phyloP scores from a whole-genome alignment of 1,284 basidiomycete species.

The Limonomyces culmigenus region DNA sequence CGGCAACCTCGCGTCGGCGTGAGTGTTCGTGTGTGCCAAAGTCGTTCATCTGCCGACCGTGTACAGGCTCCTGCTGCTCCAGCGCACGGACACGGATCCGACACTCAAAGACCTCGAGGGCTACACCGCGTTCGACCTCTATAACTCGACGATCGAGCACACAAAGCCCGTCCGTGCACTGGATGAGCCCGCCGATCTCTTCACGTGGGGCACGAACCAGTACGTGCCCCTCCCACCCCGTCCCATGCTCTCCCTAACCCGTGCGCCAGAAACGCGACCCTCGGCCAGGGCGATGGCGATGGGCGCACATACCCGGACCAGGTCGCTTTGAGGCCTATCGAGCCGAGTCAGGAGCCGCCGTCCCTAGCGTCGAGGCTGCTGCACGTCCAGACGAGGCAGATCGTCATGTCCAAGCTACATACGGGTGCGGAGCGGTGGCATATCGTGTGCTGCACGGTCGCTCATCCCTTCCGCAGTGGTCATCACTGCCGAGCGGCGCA shows the following conservation, averaged over 20 bases:
- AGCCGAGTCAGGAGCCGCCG: too few relatives aligned
- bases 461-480: constrained; percentile 24
- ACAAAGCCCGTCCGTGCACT: constrained; percentile 36
- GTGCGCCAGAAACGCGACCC: constrained; percentile 50
- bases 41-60: constrained; percentile 1
- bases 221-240: constrained; percentile 19
- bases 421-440: constrained; percentile 35
- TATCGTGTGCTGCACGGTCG: constrained; percentile 1
- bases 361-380: constrained; percentile 22
- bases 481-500: constrained; percentile 54
- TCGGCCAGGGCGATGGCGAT: constrained; percentile 70
- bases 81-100: constrained; percentile 59
- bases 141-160: constrained; percentile 75
- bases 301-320: constrained; percentile 75
- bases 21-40: constrained; percentile 12
- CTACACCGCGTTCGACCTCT: constrained; percentile 86
- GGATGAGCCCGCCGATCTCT: constrained; percentile 40
- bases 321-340: constrained; percentile 32
- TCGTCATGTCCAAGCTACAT: constrained; percentile 75
- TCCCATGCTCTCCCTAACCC: constrained; percentile 2
- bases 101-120: constrained; percentile 79
- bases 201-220: constrained; percentile 87
- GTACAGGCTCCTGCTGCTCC: constrained; percentile 52
- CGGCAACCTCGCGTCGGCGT: constrained; percentile 72
- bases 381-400: constrained; percentile 43